phyloP scores from a whole-genome alignment of 805 yeast genomes.

The Brettanomyces sp. region DNA sequence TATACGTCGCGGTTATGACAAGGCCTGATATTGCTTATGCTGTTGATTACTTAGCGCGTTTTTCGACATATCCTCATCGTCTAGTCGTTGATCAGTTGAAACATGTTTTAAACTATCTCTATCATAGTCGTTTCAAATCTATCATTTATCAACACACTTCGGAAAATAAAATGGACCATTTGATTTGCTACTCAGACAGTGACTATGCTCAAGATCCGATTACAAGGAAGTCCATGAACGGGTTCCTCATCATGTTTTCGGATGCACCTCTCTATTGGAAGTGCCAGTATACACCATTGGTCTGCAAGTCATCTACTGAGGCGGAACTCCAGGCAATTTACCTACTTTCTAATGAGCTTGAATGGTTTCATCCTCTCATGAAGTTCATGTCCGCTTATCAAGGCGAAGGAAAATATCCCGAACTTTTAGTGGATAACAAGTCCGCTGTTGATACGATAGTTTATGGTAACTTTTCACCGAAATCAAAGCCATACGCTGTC shows the following conservation, averaged over 20 bases:
- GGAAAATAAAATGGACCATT: not conserved
- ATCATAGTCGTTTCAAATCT: not conserved
- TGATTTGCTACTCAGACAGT: not conserved
- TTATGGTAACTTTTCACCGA: not conserved
- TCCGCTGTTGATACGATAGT: not conserved
- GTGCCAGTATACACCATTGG: not conserved
- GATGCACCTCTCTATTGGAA: not conserved
- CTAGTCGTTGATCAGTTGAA: not conserved
- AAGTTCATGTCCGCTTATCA: not conserved
- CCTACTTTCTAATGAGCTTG: not conserved
- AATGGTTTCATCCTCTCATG: not conserved
- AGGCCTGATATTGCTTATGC: too few relatives aligned
- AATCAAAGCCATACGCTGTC: not conserved
- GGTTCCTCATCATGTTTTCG: not conserved
- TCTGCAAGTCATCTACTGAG: too few relatives aligned
- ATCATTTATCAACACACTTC: not conserved
- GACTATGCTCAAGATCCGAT: not conserved
- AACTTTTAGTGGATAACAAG: not conserved
- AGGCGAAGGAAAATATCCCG: not conserved
- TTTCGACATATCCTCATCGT: not conserved
- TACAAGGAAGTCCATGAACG: not conserved
- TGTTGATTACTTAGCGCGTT: too few relatives aligned
- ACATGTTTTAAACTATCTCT: not conserved
- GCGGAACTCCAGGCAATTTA: too few relatives aligned
- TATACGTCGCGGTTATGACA: too few relatives aligned